Base-by-base conservation (phyloP, 768 basidiomycete species). In the Rhodosporidiobolus odoratus region DNA sequence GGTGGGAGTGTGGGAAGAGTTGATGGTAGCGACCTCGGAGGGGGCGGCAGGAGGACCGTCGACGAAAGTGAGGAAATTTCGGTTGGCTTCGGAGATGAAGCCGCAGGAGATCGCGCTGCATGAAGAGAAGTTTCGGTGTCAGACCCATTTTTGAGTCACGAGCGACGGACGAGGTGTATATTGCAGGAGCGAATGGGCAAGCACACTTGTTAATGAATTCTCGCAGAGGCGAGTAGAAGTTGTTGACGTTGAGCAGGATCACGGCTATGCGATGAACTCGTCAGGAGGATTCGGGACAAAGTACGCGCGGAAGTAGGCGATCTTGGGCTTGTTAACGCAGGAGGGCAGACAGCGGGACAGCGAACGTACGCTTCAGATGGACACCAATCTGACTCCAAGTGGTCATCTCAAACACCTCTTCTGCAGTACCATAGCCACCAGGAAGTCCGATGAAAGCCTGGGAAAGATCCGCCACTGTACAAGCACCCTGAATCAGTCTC, bases 301-400 rank as follows among this genome's bases (percentile, higher is more conserved):
- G 50, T 27, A 27, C 21, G 27, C 19, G 50, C 10, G 27, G 19
- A 52, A 25, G 45, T n/a, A n/a, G n/a, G n/a, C n/a, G n/a, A n/a
- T n/a, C n/a, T n/a, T n/a, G n/a, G n/a, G n/a, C n/a, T n/a, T n/a
- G n/a, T n/a, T n/a, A n/a, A n/a, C 12, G 38, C 8, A 35, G 25
- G 16, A 34, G 37, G 23, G 2, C 16, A 8, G 8, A n/a, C 4
- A 12, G 4, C 15, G 9, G 57, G 50, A 32, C 12, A 19, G 15
- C 6, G 12, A 13, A 32, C 70, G 27, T 34, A 75, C 67, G 76
- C 66, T 75, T 75, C 35, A 38, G 45, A 30, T 73, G 90, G 52
- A 94, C 88, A 27, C 89, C 89, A 9, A 96, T 79, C 77, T 97
- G 95, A 27, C 90, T 90, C 95, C 95, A 99, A 0, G 94, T 96